Evolutionary conservation across 306 rosid species (phyloP), one percentile per base, ranked within the genome.

Genomic region (Ceratonia siliqua): DNA sequence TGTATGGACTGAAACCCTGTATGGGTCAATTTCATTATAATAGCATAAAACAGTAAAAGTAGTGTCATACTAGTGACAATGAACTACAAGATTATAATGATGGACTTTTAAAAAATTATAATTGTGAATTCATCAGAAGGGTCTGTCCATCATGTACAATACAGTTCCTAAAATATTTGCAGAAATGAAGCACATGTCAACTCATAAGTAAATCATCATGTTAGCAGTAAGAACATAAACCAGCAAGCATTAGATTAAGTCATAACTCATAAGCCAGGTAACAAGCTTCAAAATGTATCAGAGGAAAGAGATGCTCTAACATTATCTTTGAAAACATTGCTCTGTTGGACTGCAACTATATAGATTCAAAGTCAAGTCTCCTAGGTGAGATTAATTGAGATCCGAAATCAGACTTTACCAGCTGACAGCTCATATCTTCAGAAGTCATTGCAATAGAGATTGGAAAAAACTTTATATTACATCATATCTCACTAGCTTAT

Each of bases 151-250:
- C 45, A 52, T 14, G 68, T 12, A 50, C 53, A 28, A 66, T 45
- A 28, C 57, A 27, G 6, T 62, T 35, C 17, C 52, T 4, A 33
- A 22, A 33, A 46, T 38, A 22, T 74, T 8, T 14, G 4, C 62
- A 62, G 7, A 15, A 14, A 24, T 33, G 33, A 13, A 50, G 45
- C 61, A 73, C 22, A 7, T 46, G n/a, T 33, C 36, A 59, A 28
- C 45, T 20, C 59, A 73, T n/a, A 58, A 58, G 14, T 21, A 59
- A 32, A 61, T 48, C 39, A 22, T 62, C 39, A 61, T 48, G 36
- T 62, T 38, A 35, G 20, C 54, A 52, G 72, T 49, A 35, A 52
- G 15, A 74, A 62, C 30, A 74, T 15, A 74, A 50, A 65, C 45
- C 32, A 55, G 32, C 12, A 64, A 49, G 33, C 42, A 48, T 33